Base-by-base conservation (phyloP, 495 filamentous ascomycete genomes). In the Hyaloscypha bicolor region DNA sequence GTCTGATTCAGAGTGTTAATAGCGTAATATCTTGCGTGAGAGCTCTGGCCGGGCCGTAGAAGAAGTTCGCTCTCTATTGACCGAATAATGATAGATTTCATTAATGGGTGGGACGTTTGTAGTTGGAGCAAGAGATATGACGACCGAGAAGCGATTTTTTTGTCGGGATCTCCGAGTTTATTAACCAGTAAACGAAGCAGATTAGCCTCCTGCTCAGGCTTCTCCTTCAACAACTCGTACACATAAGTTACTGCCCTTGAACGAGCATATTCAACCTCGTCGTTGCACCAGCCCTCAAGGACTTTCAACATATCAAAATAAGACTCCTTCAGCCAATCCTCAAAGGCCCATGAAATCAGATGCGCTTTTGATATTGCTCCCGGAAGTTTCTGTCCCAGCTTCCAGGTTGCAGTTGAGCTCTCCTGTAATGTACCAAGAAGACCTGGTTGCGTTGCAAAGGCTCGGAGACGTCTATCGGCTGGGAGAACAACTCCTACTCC, bases 1-100 rank as follows among this genome's bases (percentile, higher is more conserved):
- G 95, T 99, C 78, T 99, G 95, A 77, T 99, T 99, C 48, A 99
- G 78, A 3, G 95, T 97, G 73, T 97, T 98, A 74, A 94, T 88
- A 31, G 94, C 94, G 72, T 97, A 97, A 77, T 99, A 99, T 74
- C 91, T 94, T 30, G 96, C 92, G 66, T 96, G 91, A 29, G 87
- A 77, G 73, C 85, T 93, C 74, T 98, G 95, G 8, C 92, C 91
- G 0, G 94, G 90, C 12, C 91, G 86, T 73, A 97, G 92, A 11
- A 99, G 82, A 21, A 97, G 81, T 72, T 98, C 96, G 35, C 86
- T 85, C 76, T 98, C 93, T 16, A 98, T 89, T 22, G 86, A 83
- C 66, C 85, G 87, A 72, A 97, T 89, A 68, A 98, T 89, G 25
- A 93, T 87, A 16, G 85, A 82, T 74, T 97, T 98, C 95, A 99